Conservation (phyloP, 2,329 filamentous ascomycete genomes). For the Rhytidhysteron rufulum region DNA sequence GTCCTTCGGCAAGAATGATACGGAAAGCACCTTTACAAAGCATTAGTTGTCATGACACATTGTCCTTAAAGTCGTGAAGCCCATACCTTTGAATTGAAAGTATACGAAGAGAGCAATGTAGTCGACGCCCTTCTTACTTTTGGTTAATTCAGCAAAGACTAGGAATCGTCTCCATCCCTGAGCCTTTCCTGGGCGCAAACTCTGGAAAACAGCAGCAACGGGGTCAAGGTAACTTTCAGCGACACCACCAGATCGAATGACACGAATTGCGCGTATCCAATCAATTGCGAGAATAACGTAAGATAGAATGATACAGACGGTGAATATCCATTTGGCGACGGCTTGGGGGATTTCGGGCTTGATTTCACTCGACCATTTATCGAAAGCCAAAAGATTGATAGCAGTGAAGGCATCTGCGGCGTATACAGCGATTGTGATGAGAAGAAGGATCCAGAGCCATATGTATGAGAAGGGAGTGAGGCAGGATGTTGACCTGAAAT, state of each 20-base stretch:
- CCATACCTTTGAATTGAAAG: constrained; percentile 66
- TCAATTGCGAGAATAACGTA: constrained; percentile 78
- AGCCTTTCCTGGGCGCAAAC: constrained; percentile 67
- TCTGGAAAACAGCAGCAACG: constrained; percentile 79
- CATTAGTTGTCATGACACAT: constrained; percentile 18
- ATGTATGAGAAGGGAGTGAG: constrained; percentile 74
- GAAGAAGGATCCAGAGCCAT: constrained; percentile 76
- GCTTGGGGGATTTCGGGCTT: constrained; percentile 71
- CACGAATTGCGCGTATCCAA: constrained; percentile 72
- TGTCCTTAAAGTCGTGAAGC: not conserved
- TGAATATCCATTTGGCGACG: constrained; percentile 92
- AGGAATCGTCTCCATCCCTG: constrained; percentile 85
- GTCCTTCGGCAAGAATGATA: constrained; percentile 84
- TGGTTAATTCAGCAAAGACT: constrained; percentile 88
- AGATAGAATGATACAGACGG: constrained; percentile 84
- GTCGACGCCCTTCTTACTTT: constrained; percentile 84
- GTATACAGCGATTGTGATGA: constrained; percentile 81
- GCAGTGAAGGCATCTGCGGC: constrained; percentile 89
- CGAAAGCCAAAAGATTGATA: constrained; percentile 82
- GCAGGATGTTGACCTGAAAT: constrained; percentile 82
- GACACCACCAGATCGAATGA: constrained; percentile 80
- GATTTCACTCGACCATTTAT: constrained; percentile 83
- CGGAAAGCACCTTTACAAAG: constrained; percentile 72
- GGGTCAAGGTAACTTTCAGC: constrained; percentile 89
- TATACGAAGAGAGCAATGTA: constrained; percentile 90